phyloP scores from a whole-genome alignment of 345 rosid genomes.

The Acer saccharum region DNA sequence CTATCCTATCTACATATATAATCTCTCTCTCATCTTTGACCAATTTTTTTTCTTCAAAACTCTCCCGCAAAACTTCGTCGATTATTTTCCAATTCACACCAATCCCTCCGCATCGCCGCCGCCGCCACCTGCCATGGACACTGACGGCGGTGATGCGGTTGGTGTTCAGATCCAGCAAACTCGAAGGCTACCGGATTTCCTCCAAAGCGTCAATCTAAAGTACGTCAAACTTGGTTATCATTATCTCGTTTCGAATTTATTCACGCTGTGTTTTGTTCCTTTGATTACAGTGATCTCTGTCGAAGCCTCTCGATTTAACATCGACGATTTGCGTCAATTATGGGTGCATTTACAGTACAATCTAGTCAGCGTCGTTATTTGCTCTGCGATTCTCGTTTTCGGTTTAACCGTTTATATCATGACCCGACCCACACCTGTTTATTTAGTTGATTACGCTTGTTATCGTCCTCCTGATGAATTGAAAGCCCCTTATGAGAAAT shows the following conservation, averaged over 20 bases:
- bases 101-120: neutral
- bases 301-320: slow-evolving; percentile 44
- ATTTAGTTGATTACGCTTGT: slow-evolving; percentile 51
- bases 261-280: slow-evolving; percentile 52
- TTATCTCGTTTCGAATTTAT: slow-evolving; percentile 46
- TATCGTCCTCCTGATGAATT: slow-evolving; percentile 46
- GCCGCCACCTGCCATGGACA: slow-evolving; percentile 26
- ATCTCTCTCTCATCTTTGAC: neutral
- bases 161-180: slow-evolving; percentile 45
- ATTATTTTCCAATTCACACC: neutral
- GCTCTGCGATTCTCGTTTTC: slow-evolving; percentile 49
- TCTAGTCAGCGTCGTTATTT: slow-evolving; percentile 46
- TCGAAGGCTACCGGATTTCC: slow-evolving; percentile 47
- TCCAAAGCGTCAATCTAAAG: slow-evolving; percentile 66
- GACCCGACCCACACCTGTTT: slow-evolving; percentile 57
- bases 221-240: slow-evolving; percentile 63
- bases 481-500: slow-evolving; percentile 39
- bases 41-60: neutral
- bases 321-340: slow-evolving; percentile 43
- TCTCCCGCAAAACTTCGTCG: no score
- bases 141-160: slow-evolving; percentile 27
- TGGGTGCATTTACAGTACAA: slow-evolving; percentile 63
- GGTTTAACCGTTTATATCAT: slow-evolving; percentile 52
- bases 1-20: neutral
- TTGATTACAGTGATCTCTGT: slow-evolving; percentile 35